These are phyloP conservation scores for Microcyclosporella mali DNA, from an alignment of 2,329 filamentous ascomycete species.

Conservation along the genomic window DNA sequence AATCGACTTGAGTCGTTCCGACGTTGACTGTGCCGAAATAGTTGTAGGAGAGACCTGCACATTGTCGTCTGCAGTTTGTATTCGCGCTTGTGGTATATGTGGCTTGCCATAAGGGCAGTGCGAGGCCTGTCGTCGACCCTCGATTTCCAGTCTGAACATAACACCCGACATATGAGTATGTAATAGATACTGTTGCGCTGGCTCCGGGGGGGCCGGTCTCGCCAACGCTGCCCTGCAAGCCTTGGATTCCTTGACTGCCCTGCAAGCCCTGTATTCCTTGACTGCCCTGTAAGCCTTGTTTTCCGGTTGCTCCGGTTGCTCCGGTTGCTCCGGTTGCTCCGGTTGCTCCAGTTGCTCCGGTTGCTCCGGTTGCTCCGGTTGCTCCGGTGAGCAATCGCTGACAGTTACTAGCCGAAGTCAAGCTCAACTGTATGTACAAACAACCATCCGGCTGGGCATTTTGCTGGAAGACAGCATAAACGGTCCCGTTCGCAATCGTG, in stretches of 20 bases:
- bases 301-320: constrained; percentile 4
- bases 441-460: constrained; percentile 22
- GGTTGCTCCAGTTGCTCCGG: constrained; percentile 9
- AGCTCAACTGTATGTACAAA: constrained; percentile 21
- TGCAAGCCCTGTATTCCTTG: constrained; percentile 2
- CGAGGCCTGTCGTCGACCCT: constrained; percentile 19
- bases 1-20: constrained; percentile 20
- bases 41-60: constrained; percentile 12
- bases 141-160: constrained; percentile 24
- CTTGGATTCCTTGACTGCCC: constrained; percentile 4
- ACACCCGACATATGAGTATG: constrained; percentile 27
- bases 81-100: constrained; percentile 19
- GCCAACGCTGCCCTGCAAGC: too few relatives aligned
- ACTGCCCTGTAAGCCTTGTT: constrained; percentile 5
- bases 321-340: constrained; percentile 1
- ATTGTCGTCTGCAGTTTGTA: constrained; percentile 18
- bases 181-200: constrained; percentile 7
- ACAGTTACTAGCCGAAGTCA: constrained; percentile 23
- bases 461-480: constrained; percentile 26
- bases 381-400: constrained; percentile 13
- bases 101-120: constrained; percentile 18
- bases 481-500: constrained; percentile 24
- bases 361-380: constrained; percentile 3
- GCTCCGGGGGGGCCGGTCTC: constrained; percentile 8
- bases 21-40: constrained; percentile 27